Percentiles rank a stretch among this genome's conserved stretches.
Conservation (phyloP, 306 rosid genomes). For the Carpinus viminea region DNA sequence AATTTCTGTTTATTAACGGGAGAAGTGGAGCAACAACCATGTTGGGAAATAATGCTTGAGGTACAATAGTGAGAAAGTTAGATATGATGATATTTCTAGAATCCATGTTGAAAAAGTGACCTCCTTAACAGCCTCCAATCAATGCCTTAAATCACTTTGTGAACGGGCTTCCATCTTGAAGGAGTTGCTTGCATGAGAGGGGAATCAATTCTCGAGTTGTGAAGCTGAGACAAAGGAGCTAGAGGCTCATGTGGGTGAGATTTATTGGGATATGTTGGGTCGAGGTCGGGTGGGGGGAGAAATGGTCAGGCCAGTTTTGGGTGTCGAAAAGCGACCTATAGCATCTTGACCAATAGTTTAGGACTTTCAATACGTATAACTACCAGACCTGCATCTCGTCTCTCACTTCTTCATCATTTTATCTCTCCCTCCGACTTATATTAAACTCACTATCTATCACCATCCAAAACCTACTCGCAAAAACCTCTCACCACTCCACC, state of each 20-base stretch:
- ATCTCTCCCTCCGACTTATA: too few relatives aligned
- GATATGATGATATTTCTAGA: not conserved
- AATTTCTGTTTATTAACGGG: constrained; percentile 46
- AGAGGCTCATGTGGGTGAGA: constrained; percentile 5
- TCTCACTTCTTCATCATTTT: too few relatives aligned
- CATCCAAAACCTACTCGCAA: too few relatives aligned
- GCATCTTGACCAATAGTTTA: too few relatives aligned
- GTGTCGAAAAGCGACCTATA: too few relatives aligned
- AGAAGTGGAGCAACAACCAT: constrained; percentile 72
- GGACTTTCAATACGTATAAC: too few relatives aligned
- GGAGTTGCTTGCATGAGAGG: constrained; percentile 7
- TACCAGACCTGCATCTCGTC: too few relatives aligned
- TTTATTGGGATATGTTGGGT: not conserved
- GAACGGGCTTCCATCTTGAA: constrained; percentile 5
- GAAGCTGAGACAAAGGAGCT: constrained; percentile 26
- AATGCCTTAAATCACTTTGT: constrained; percentile 6
- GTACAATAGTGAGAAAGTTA: constrained; percentile 4
- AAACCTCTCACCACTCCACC: too few relatives aligned
- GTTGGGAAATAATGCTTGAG: constrained; percentile 99
- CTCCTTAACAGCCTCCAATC: constrained; percentile 6
- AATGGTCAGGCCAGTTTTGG: too few relatives aligned
- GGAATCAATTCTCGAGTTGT: constrained; percentile 15
- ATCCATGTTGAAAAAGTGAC: not conserved
- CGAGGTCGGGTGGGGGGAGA: too few relatives aligned
- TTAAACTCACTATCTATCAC: too few relatives aligned